Evolutionary conservation across 1,139 yeast species (phyloP).

Genomic region (Zygosaccharomyces pseudobailii): DNA sequence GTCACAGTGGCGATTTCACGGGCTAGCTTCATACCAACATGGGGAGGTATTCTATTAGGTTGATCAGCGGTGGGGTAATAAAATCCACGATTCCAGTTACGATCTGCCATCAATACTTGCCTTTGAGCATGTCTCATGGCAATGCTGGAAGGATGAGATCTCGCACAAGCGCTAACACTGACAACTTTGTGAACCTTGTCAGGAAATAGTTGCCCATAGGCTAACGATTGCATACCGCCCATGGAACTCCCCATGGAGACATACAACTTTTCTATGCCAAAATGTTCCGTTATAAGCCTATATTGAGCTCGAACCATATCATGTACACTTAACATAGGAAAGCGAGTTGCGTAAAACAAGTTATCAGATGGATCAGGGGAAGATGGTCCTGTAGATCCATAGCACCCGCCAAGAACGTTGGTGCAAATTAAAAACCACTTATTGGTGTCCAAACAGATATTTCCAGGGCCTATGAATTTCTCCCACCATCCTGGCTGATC

Average conservation of each 20-base stretch:
- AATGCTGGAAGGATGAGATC: conserved; percentile 90
- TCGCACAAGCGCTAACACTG: conserved; percentile 84
- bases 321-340: conserved; percentile 79
- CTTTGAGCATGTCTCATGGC: conserved; percentile 92
- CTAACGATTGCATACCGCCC: conserved; percentile 97
- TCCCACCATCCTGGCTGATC: conserved; percentile 94
- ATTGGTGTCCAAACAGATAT: conserved; percentile 65
- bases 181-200: conserved; percentile 67
- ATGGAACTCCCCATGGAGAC: conserved; percentile 90
- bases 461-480: conserved; percentile 80
- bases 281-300: conserved; percentile 54
- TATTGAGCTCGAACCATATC: conserved; percentile 93
- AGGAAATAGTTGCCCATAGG: conserved; percentile 81
- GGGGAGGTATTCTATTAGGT: conserved; percentile 67
- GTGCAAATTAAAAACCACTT: conserved; percentile 82
- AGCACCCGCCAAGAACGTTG: conserved; percentile 89
- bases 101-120: conserved; percentile 90
- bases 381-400: conserved; percentile 92
- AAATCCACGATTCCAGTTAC: conserved; percentile 89
- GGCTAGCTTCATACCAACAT: conserved; percentile 90
- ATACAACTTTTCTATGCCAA: conserved; percentile 58
- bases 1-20: conserved; percentile 93
- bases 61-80: conserved; percentile 47
- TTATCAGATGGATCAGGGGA: conserved; percentile 67
- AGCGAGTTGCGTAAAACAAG: conserved; percentile 73